Conservation (phyloP, 1,284 basidiomycete species). For the Ustilago cynodontis region DNA sequence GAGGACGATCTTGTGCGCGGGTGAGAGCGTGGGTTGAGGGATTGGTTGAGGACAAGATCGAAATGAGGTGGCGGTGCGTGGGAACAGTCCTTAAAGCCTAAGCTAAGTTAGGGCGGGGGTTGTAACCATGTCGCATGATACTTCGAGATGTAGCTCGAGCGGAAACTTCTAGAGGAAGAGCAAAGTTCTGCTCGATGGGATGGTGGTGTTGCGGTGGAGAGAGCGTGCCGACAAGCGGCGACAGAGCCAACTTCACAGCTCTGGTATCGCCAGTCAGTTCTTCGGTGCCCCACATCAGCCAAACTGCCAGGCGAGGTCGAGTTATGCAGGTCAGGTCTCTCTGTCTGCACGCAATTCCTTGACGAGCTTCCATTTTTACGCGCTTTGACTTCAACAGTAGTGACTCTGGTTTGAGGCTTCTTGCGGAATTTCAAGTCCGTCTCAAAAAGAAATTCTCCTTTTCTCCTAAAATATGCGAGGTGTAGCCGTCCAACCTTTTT, state of each 20-base stretch:
- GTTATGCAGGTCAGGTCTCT: slow-evolving; percentile 3
- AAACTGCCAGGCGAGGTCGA: slow-evolving; percentile 2
- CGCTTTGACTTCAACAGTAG: neutral
- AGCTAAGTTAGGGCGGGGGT: no score
- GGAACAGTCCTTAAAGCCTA: slow-evolving; percentile 6
- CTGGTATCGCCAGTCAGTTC: neutral
- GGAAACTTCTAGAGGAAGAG: neutral
- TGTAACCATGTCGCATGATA: neutral
- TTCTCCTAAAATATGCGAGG: no score
- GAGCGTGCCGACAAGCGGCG: neutral
- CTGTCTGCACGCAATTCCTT: neutral
- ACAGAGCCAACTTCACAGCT: neutral
- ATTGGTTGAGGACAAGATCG: slow-evolving; percentile 1
- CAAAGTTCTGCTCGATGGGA: neutral
- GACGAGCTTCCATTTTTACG: neutral
- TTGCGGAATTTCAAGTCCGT: neutral
- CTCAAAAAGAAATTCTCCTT: slow-evolving; percentile 10
- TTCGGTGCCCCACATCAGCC: slow-evolving; percentile 5
- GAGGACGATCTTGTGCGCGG: neutral
- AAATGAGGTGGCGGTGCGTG: slow-evolving; percentile 8
- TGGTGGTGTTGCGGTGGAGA: neutral
- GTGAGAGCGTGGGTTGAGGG: neutral
- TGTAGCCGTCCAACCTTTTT: no score
- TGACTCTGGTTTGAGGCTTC: no score
- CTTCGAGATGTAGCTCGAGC: neutral